Base-by-base conservation (phyloP, 2,329 filamentous ascomycete species). In the Cladosporium phlei region DNA sequence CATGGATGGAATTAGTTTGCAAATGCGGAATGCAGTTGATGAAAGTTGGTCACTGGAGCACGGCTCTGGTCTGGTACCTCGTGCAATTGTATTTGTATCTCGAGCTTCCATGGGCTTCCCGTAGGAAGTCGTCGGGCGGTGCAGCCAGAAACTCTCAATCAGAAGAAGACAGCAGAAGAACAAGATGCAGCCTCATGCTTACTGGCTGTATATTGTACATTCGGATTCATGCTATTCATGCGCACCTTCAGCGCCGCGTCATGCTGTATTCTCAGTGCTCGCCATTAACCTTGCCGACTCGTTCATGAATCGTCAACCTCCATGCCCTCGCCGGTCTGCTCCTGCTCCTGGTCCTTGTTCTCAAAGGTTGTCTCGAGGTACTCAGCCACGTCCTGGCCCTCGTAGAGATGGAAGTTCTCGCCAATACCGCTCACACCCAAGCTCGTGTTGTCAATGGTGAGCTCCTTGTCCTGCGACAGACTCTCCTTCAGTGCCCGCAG, bases 381-480 rank as follows among this genome's bases (percentile, higher is more conserved):
- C 55, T 82, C 82, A 66, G 84, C 82, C 52, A 96, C 83, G 55
- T 93, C 87, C 65, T 88, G 82, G 11, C 89, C 90, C 66, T 98
- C 93, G 62, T 86, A 93, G 55, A 95, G 76, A 75, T 86, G 88
- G 73, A 97, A 97, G 54, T 80, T 79, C 76, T 97, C 87, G 17
- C 90, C 86, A 51, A 96, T 76, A 32, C 88, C 90, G 34, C 95
- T 81, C 55, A 97, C 78, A 28, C 87, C 90, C 45, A 98, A 80
- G 58, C 88, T 95, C 46, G 90, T 95, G 73, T 98, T 98, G 68
- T 97, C 93, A 30, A 96, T 81, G 46, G 91, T 97, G 67, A 98
- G 74, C 77, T 97, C 90, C 76, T 94, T 95, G 71, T 98, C 93
- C 78, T 97, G 91, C 48, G 87, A 86, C 66, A 98, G 74, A 59